Base-by-base conservation (phyloP, 768 basidiomycete genomes). In the Pholiota microspora region DNA sequence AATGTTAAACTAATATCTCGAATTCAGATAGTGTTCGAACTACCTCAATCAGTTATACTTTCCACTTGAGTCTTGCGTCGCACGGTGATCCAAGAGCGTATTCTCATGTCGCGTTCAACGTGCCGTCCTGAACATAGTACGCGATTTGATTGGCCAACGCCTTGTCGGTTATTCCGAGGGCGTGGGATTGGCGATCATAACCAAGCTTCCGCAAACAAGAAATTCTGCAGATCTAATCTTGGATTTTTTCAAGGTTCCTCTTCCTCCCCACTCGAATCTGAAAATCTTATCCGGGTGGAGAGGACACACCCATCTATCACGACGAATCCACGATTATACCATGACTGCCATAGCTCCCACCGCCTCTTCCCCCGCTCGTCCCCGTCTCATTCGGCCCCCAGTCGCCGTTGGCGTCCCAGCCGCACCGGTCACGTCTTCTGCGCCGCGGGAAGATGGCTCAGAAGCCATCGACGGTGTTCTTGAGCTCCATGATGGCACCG, bases 401-500 rank as follows among this genome's bases (percentile, higher is more conserved):
- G 82, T 76, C 61, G 69, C 64, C 52, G 54, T 61, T 44, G 66
- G 58, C 53, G 27, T 71, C 23, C 72, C 73, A 31, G 66, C 73
- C 5, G 63, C 73, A n/a, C 72, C 73, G 23, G 70, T 73, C 40
- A 72, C 71, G 7, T 68, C 71, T 18, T 64, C 72, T 9, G 58
- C 67, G 10, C 53, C 66, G 9, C 60, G 56, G 25, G 70, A 66
- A 15, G 67, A 73, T 54, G 68, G 56, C 4, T 54, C 46, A 38
- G 69, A 72, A 40, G 59, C 59, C 45, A 34, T 64, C 45, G 88
- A 92, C 49, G 86, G 84, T 0, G 84, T 98, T 45, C 77, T 99
- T 55, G 94, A 98, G 72, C 79, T 99, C 57, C 81, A 81, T 45
- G 96, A 98, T 72, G 96, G 95, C 2, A 83, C 92, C 51, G 87